Conservation (phyloP, 2,329 filamentous ascomycete species). For the Ascochyta rabiei region DNA sequence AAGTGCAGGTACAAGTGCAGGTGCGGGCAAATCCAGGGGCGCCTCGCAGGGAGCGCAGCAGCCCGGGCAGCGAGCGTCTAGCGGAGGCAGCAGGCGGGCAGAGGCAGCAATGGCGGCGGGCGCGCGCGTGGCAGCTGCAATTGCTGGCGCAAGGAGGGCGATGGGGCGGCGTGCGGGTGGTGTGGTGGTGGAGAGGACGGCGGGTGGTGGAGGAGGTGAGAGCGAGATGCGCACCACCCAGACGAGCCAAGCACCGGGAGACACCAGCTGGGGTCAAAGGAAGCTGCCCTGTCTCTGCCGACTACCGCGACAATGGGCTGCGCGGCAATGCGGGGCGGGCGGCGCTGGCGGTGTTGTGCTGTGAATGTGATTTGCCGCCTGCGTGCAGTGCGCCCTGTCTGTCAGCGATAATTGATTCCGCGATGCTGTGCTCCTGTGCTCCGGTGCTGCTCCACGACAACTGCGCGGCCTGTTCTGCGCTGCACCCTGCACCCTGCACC, state of each 20-base stretch:
- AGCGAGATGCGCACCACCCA: slow-evolving; percentile 33
- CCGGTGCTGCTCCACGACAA: neutral
- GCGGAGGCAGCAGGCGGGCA: slow-evolving; percentile 13
- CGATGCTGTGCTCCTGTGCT: neutral
- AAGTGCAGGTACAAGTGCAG: neutral
- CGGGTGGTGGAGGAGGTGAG: slow-evolving; percentile 33
- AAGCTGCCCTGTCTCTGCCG: slow-evolving; percentile 14
- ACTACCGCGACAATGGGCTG: slow-evolving; percentile 17
- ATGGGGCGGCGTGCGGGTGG: slow-evolving; percentile 15
- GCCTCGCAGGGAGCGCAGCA: slow-evolving; percentile 39
- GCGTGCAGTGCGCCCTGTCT: neutral
- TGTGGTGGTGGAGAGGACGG: slow-evolving; percentile 16
- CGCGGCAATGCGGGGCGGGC: slow-evolving; percentile 13
- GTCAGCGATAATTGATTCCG: slow-evolving; percentile 9
- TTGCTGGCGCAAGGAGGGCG: slow-evolving; percentile 21
- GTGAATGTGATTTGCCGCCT: neutral
- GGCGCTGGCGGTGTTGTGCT: neutral
- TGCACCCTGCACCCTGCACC: neutral
- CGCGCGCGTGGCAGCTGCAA: slow-evolving; percentile 24
- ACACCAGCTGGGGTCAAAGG: slow-evolving; percentile 33
- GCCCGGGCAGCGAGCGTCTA: slow-evolving; percentile 27
- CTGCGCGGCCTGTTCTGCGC: slow-evolving; percentile 1
- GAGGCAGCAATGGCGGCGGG: slow-evolving; percentile 23
- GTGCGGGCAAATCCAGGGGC: slow-evolving; percentile 44
- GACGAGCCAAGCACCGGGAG: slow-evolving; percentile 32